Conservation (phyloP, 1,139 yeast genomes). For the Hemisphaericaspora xylofermentans region DNA sequence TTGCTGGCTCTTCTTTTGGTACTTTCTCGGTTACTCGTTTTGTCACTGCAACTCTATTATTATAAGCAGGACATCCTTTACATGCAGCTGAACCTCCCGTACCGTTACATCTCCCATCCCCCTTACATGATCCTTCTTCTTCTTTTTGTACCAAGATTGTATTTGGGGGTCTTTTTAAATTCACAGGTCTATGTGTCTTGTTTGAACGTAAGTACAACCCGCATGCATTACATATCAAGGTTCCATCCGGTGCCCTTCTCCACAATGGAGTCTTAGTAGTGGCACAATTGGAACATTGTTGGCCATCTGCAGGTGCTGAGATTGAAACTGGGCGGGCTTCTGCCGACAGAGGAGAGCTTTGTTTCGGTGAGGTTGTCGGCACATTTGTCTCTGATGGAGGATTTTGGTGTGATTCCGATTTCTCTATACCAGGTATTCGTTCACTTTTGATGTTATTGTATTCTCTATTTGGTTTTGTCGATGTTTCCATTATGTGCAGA, state of each 20-base stretch:
- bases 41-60: conserved; percentile 57
- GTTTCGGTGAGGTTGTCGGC: neutral
- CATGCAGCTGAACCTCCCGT: conserved; percentile 84
- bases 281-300: conserved; percentile 63
- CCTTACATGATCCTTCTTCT: conserved; percentile 68
- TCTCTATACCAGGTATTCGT: no score
- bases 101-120: conserved; percentile 84
- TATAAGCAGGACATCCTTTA: conserved; percentile 79
- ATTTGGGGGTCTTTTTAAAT: conserved; percentile 66
- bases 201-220: conserved; percentile 59
- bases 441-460: neutral
- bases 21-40: conserved; percentile 17
- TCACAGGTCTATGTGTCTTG: conserved; percentile 55
- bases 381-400: neutral
- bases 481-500: neutral
- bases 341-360: neutral
- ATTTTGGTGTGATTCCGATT: neutral
- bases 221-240: conserved; percentile 70
- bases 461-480: neutral
- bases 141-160: conserved; percentile 44
- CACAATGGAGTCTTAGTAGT: conserved; percentile 70
- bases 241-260: conserved; percentile 68
- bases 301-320: conserved; percentile 27
- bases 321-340: neutral
- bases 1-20: conserved; percentile 1